Evolutionary conservation across 1,284 basidiomycete genomes (phyloP).

Genomic region (Rhodofomes roseus): DNA sequence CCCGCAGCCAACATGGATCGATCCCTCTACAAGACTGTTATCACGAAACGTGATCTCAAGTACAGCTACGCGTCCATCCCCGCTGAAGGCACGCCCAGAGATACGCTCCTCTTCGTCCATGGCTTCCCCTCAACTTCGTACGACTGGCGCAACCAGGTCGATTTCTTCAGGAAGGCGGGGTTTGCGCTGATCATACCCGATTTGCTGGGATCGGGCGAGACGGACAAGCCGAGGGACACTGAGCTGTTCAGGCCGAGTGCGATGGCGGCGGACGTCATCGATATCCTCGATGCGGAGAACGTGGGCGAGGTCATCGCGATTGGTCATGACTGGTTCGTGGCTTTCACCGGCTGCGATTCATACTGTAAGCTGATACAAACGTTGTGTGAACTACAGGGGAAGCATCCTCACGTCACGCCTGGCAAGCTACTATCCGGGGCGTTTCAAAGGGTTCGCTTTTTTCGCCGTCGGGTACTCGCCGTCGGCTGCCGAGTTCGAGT

Average conservation of each 20-base stretch:
- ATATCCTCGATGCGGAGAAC: constrained; percentile 39
- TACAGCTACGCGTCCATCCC: constrained; percentile 10
- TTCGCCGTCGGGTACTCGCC: constrained; percentile 37
- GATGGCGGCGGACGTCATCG: constrained; percentile 42
- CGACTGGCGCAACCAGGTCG: constrained; percentile 8
- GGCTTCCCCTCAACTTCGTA: constrained; percentile 12
- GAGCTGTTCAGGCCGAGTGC: constrained; percentile 36
- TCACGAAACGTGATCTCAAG: constrained; percentile 7
- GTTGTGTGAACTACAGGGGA: constrained; percentile 31
- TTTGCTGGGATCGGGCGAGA: constrained; percentile 50
- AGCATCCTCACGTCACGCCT: constrained; percentile 33
- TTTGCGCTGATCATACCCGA: constrained; percentile 52
- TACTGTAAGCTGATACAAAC: not conserved
- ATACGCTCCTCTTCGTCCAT: constrained; percentile 10
- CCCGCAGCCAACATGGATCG: not conserved
- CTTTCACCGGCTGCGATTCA: not conserved
- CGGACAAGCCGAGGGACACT: constrained; percentile 43
- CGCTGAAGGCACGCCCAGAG: constrained; percentile 1
- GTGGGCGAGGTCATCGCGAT: constrained; percentile 30
- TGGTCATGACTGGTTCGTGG: not conserved
- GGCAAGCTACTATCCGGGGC: constrained; percentile 34
- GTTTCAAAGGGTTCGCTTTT: constrained; percentile 40
- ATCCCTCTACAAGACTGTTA: constrained; percentile 5
- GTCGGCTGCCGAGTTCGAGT: constrained; percentile 25
- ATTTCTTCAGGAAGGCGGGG: constrained; percentile 39